Evolutionary conservation across 371 early-diverging fungal species (phyloP), one percentile per base, ranked within the genome.

Genomic region (Dichotomocladium elegans): DNA sequence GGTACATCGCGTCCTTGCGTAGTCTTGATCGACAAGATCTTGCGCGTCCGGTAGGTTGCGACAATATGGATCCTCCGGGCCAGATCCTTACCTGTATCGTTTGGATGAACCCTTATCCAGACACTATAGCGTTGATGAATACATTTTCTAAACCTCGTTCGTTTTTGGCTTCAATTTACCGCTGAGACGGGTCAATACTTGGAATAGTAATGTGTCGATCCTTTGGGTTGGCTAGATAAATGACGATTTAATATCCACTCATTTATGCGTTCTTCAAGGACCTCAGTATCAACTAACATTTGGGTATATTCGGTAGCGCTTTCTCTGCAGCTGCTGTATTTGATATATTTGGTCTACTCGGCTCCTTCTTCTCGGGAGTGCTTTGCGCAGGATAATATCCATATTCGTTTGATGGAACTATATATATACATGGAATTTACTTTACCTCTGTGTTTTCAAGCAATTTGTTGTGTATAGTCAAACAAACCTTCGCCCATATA

Each of bases 161-260:
- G 4, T 35, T 17, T 5, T 35, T 37, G 37, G 17, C 1, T 0
- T 15, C 1, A 15, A 29, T 12, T 53, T 43, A 53, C 53, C 70
- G 58, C 43, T 70, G 70, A 1, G 65, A 70, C 4, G 60, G 63
- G 14, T 61, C 64, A 3, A 72, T 46, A 33, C 72, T 68, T 4
- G 68, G 62, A 2, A 72, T 68, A 5, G 76, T 76, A 11, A 76
- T 76, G 52, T 72, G 72, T n/a, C 76, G 70, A 43, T 72, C 63
- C 30, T 70, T 64, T 14, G 63, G 61, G 41, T 66, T 64, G 28
- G 49, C 63, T 66, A 48, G 9, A n/a, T n/a, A 14, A 26, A 17
- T 27, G 27, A 28, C 28, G n/a, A 46, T 29, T n/a, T 15, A 28
- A 3, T 28, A 41, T 42, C n/a, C n/a, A n/a, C n/a, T n/a, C n/a